Percentiles rank a stretch among this genome's conserved stretches.
phyloP scores from a whole-genome alignment of 169 alveolate genomes.

The Perkinsus marinus region DNA sequence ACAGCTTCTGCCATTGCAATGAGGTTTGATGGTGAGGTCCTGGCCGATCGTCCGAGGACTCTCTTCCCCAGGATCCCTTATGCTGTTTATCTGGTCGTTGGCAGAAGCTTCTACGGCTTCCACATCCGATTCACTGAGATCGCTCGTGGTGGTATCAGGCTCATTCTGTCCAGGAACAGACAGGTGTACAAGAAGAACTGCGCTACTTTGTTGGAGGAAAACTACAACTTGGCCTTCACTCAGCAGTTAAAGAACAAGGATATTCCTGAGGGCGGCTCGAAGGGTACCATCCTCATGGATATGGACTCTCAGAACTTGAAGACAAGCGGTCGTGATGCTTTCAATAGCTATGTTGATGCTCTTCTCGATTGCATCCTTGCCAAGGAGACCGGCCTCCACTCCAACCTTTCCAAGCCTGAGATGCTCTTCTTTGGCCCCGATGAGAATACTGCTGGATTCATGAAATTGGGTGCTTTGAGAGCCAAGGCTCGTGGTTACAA shows the following conservation, averaged over 20 bases:
- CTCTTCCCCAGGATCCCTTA: conserved; percentile 39
- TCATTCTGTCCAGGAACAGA: conserved; percentile 45
- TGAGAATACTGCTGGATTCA: conserved; percentile 20
- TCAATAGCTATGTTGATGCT: neutral
- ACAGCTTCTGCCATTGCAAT: conserved; percentile 11
- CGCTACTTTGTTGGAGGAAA: conserved; percentile 57
- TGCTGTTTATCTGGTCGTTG: conserved; percentile 45
- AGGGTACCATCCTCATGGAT: conserved; percentile 54
- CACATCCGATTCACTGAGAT: conserved; percentile 57
- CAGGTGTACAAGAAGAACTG: conserved; percentile 49
- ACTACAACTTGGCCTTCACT: conserved; percentile 55
- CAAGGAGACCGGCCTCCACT: neutral
- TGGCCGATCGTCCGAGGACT: neutral
- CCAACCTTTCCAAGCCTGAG: conserved; percentile 3
- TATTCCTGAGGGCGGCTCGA: conserved; percentile 60
- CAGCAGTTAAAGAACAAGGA: conserved; percentile 61
- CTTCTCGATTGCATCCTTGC: neutral
- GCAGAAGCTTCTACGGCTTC: conserved; percentile 57
- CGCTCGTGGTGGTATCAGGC: conserved; percentile 62
- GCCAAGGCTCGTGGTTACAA: conserved; percentile 15
- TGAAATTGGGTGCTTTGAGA: conserved; percentile 16
- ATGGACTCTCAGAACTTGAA: neutral
- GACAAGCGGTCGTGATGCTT: neutral
- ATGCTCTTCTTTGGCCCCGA: conserved; percentile 23
- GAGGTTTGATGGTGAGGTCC: neutral